A percentile compares a stretch with the other conserved stretches of the same genome.
These are phyloP conservation scores for Phaeosphaeriaceae sp. DNA, from an alignment of 2,329 filamentous ascomycete species.

Conservation along the genomic window DNA sequence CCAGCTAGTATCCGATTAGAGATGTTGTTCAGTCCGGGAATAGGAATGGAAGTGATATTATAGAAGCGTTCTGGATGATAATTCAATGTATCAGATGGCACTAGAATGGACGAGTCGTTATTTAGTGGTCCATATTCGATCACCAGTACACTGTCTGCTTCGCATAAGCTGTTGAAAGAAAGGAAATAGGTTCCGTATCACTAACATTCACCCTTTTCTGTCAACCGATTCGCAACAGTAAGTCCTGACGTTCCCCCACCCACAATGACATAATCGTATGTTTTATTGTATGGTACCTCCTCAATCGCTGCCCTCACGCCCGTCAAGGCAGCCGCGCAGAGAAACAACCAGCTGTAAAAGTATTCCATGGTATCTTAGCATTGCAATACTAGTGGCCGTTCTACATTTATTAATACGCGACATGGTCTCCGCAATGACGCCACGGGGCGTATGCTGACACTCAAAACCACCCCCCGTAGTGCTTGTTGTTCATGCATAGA, in stretches of 20 bases:
- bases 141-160: slow-evolving; percentile 18
- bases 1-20: slow-evolving; percentile 17
- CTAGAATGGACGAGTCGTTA: slow-evolving; percentile 8
- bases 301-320: neutral
- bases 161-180: neutral
- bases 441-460: no score
- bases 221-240: slow-evolving; percentile 26
- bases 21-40: slow-evolving; percentile 14
- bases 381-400: no score
- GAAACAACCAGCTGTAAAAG: neutral
- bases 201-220: slow-evolving; percentile 18
- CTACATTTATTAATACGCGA: no score
- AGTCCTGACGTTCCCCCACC: slow-evolving; percentile 30
- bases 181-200: neutral
- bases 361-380: no score
- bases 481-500: no score
- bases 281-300: slow-evolving; percentile 2
- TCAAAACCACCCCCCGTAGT: no score
- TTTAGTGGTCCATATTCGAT: slow-evolving; percentile 18
- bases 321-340: neutral
- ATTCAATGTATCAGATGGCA: slow-evolving; percentile 9
- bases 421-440: no score
- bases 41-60: slow-evolving; percentile 16
- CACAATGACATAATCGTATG: slow-evolving; percentile 30
- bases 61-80: slow-evolving; percentile 9